phyloP scores from a whole-genome alignment of 2,329 filamentous ascomycete genomes.

The Aureobasidium sp. region DNA sequence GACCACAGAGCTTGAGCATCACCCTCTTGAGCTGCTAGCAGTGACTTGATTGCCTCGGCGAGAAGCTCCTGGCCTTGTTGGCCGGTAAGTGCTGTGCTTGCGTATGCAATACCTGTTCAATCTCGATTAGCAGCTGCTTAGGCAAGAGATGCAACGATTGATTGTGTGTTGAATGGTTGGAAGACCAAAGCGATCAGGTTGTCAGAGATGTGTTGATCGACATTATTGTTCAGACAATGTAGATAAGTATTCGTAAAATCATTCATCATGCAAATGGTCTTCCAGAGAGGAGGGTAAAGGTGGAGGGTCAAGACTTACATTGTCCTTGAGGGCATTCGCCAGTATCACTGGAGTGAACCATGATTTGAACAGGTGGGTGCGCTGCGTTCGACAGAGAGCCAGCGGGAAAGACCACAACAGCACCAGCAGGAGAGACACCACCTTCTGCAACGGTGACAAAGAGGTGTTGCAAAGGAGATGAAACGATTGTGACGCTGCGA shows the following conservation, averaged over 20 bases:
- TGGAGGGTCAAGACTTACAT: constrained; percentile 59
- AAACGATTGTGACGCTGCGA: constrained; percentile 56
- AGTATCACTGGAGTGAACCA: constrained; percentile 81
- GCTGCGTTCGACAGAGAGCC: constrained; percentile 37
- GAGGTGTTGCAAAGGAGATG: constrained; percentile 55
- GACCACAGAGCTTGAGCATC: constrained; percentile 44
- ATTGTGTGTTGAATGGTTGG: constrained; percentile 17
- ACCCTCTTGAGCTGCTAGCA: constrained; percentile 32
- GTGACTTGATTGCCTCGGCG: constrained; percentile 34
- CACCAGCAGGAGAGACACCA: constrained; percentile 66
- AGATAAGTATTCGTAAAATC: constrained; percentile 92
- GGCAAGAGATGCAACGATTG: constrained; percentile 20
- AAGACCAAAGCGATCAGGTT: constrained; percentile 60
- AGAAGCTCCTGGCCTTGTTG: constrained; percentile 31
- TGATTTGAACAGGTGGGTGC: constrained; percentile 49
- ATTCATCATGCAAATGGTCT: constrained; percentile 66
- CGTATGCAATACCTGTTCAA: constrained; percentile 52
- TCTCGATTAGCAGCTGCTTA: constrained; percentile 31
- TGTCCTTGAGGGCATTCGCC: constrained; percentile 84
- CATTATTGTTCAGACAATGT: constrained; percentile 99
- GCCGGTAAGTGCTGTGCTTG: constrained; percentile 38
- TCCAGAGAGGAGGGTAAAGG: constrained; percentile 18
- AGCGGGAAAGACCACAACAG: constrained; percentile 60
- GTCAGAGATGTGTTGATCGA: constrained; percentile 66
- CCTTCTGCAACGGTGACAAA: constrained; percentile 70